Percentiles rank a stretch among this genome's conserved stretches.
Conservation (phyloP, 1,139 yeast genomes). For the Scheffersomyces insectosa region DNA sequence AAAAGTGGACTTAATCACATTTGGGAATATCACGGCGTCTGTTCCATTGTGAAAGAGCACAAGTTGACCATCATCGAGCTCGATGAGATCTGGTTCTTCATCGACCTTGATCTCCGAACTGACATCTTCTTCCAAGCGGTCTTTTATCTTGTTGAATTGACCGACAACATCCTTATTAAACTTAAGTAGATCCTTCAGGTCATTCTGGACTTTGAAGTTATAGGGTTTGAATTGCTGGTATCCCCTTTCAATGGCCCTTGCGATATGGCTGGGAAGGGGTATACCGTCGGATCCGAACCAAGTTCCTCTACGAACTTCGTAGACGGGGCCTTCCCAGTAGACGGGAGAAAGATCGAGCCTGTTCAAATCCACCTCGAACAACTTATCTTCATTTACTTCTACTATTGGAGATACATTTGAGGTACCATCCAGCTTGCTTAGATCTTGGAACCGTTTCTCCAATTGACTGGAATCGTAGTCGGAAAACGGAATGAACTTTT, state of each 20-base stretch:
- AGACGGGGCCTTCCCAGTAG: slow-evolving; percentile 89
- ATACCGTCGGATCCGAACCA: slow-evolving; percentile 72
- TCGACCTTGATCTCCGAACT: slow-evolving; percentile 13
- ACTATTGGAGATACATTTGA: slow-evolving; percentile 18
- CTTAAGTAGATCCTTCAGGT: slow-evolving; percentile 7
- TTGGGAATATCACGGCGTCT: slow-evolving; percentile 42
- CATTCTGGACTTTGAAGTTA: slow-evolving; percentile 16
- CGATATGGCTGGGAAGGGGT: slow-evolving; percentile 56
- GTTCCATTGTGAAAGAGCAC: slow-evolving; percentile 34
- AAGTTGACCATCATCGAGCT: slow-evolving; percentile 29
- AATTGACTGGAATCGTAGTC: slow-evolving; percentile 59
- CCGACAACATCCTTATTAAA: slow-evolving; percentile 12
- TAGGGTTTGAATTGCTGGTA: slow-evolving; percentile 41
- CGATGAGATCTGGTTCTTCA: slow-evolving; percentile 32
- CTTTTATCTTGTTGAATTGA: slow-evolving; percentile 5
- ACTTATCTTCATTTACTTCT: slow-evolving; percentile 77
- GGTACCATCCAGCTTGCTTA: background rate
- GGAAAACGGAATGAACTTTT: slow-evolving; percentile 71
- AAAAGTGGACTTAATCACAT: slow-evolving; percentile 30
- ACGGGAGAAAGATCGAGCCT: slow-evolving; percentile 61
- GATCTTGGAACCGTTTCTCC: slow-evolving; percentile 47
- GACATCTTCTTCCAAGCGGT: slow-evolving; percentile 6
- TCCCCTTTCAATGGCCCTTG: slow-evolving; percentile 61
- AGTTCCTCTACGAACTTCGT: slow-evolving; percentile 78
- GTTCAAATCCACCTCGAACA: slow-evolving; percentile 69